Conservation (phyloP, 1,284 basidiomycete species). For the Ustilago loliicola region DNA sequence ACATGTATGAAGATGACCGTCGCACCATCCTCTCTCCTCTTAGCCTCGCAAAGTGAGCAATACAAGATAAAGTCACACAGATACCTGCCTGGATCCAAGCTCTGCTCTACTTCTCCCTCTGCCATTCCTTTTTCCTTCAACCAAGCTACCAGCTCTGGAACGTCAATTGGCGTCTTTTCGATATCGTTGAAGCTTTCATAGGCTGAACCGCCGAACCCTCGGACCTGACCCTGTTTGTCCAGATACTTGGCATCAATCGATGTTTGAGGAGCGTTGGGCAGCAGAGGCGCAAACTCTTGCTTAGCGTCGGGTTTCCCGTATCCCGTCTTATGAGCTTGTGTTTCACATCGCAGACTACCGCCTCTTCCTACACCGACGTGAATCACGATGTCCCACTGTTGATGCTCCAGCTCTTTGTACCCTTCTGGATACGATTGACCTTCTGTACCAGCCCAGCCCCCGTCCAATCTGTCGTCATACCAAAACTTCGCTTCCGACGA, state of each 20-base stretch:
- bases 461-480: slow-evolving; percentile 23
- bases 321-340: slow-evolving; percentile 43
- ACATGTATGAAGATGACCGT: slow-evolving; percentile 47
- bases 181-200: slow-evolving; percentile 33
- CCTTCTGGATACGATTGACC: slow-evolving; percentile 24
- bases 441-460: slow-evolving; percentile 10
- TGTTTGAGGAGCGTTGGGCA: neutral
- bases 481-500: slow-evolving; percentile 28
- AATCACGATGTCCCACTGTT: slow-evolving; percentile 41
- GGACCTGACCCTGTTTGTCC: slow-evolving; percentile 10
- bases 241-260: slow-evolving; percentile 9
- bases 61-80: slow-evolving; percentile 58
- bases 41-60: slow-evolving; percentile 37
- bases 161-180: slow-evolving; percentile 22
- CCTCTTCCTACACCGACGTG: slow-evolving; percentile 47
- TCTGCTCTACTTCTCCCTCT: slow-evolving; percentile 20
- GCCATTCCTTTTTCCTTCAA: slow-evolving; percentile 21
- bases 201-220: slow-evolving; percentile 31
- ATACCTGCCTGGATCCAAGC: slow-evolving; percentile 43
- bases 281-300: slow-evolving; percentile 13
- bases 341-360: slow-evolving; percentile 41
- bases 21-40: slow-evolving; percentile 4
- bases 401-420: slow-evolving; percentile 18
- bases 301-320: slow-evolving; percentile 40
- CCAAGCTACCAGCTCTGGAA: slow-evolving; percentile 19